Evolutionary conservation across 495 filamentous ascomycete species (phyloP).

Genomic region (Aspergillus affinis): DNA sequence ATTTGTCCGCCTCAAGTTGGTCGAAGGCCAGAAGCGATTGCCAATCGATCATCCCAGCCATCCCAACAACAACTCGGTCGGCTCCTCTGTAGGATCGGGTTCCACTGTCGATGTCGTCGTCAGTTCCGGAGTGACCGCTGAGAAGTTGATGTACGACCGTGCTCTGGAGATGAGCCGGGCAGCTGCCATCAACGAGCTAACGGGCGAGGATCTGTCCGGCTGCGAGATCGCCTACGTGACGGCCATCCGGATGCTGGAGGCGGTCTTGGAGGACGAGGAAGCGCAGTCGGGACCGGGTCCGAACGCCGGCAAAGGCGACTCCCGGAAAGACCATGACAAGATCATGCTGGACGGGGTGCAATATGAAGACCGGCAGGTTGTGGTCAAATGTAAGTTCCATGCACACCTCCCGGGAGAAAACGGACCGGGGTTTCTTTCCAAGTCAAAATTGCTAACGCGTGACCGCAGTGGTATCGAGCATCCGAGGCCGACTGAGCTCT

Average conservation of each 20-base stretch:
- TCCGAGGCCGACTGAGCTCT: conserved; percentile 53
- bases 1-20: conserved; percentile 79
- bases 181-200: conserved; percentile 92
- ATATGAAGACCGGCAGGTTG: conserved; percentile 68
- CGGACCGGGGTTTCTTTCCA: not conserved
- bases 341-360: conserved; percentile 57
- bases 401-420: not conserved
- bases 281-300: conserved; percentile 28
- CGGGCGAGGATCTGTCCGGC: conserved; percentile 81
- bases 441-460: conserved; percentile 25
- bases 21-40: conserved; percentile 81
- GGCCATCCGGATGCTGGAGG: conserved; percentile 90
- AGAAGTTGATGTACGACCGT: conserved; percentile 97
- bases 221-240: conserved; percentile 94
- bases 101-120: conserved; percentile 66
- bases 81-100: conserved; percentile 45
- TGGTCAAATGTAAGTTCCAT: conserved; percentile 63
- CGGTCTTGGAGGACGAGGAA: conserved; percentile 84
- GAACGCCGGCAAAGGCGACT: conserved; percentile 25
- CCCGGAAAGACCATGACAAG: conserved; percentile 38
- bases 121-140: conserved; percentile 79
- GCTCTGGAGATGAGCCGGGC: conserved; percentile 94
- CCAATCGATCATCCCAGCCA: conserved; percentile 84
- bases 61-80: conserved; percentile 67
- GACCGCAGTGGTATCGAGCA: conserved; percentile 56